phyloP scores from a whole-genome alignment of 2,329 filamentous ascomycete species.

The Fusarium devonianum region DNA sequence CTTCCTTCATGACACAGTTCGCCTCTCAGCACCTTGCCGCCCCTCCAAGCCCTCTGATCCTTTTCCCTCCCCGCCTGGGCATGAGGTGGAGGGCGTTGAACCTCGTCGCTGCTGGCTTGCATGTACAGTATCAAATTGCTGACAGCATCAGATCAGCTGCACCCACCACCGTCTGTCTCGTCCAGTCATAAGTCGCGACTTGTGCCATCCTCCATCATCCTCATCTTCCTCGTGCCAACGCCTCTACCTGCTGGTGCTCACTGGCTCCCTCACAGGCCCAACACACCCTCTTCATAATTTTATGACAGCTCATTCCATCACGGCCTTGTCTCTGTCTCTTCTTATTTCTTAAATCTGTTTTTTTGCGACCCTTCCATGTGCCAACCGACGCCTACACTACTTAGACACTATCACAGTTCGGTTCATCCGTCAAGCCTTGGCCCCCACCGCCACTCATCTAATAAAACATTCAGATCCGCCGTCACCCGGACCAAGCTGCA shows the following conservation, averaged over 20 bases:
- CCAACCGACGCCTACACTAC: constrained; percentile 18
- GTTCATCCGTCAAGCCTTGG: constrained; percentile 5
- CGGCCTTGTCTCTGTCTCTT: neutral
- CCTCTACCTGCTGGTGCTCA: constrained; percentile 11
- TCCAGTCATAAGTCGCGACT: constrained; percentile 18
- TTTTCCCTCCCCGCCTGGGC: too few species aligned
- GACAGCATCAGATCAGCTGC: constrained; percentile 29
- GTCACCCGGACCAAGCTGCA: constrained; percentile 11
- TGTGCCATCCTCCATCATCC: constrained; percentile 15
- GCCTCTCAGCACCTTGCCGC: neutral
- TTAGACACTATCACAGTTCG: constrained; percentile 24
- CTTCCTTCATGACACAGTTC: constrained; percentile 5
- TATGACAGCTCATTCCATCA: constrained; percentile 13
- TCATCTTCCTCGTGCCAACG: constrained; percentile 14
- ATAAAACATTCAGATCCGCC: constrained; percentile 19
- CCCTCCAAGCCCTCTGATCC: too few species aligned
- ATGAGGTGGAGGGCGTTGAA: neutral
- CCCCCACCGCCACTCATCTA: constrained; percentile 29
- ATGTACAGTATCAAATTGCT: constrained; percentile 13
- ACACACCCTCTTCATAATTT: constrained; percentile 10
- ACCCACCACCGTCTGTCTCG: constrained; percentile 1
- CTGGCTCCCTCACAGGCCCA: constrained; percentile 17
- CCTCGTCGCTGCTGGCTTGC: constrained; percentile 1
- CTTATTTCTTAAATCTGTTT: constrained; percentile 19
- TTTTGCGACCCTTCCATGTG: constrained; percentile 5